Base-by-base conservation (phyloP, 2,329 filamentous ascomycete species). In the Pseudocercospora vitis region DNA sequence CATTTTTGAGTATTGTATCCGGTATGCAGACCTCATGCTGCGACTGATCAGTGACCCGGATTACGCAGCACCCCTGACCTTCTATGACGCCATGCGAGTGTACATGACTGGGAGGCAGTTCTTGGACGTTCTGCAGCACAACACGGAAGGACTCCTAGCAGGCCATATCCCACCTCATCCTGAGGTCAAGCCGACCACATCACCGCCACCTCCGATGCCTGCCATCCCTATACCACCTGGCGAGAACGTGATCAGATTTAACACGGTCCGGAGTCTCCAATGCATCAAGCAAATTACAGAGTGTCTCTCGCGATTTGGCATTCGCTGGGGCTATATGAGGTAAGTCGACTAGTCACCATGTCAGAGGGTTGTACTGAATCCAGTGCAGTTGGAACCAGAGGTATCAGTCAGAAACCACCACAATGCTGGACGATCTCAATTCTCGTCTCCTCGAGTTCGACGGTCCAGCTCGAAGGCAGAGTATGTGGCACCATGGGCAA, bases 61-160 rank as follows among this genome's bases (percentile, higher is more conserved):
- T 26, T 80, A 84, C 56, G 78, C 81, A 12, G 81, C 86, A 3
- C 87, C 92, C 48, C 83, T 94, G 64, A 92, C 89, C 0, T 96
- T 91, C 63, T 86, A 95, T 65, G 92, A 96, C 67, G 88, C 91
- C 1, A 80, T 95, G 65, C 84, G 91, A 48, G 85, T 89, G 1
- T 94, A 89, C 65, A 95, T 82, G 71, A 81, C 83, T 1, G 80
- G 79, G 12, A 74, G 75, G 39, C 78, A 81, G 50, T 80, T 86
- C 48, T 72, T 84, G 23, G 76, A 81, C 53, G 73, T 83, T 1
- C 66, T 86, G 18, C 76, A 75, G 50, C 74, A 77, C n/a, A 78
- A 80, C 61, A 74, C 76, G 33, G 78, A 83, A 8, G 63, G 65
- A 3, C 68, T 78, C 1, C 66, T 73, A n/a, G 63, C 62, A 18